A percentile compares a stretch with the other conserved stretches of the same genome.
phyloP scores from a whole-genome alignment of 306 rosid species.

The Cucurbita moschata region DNA sequence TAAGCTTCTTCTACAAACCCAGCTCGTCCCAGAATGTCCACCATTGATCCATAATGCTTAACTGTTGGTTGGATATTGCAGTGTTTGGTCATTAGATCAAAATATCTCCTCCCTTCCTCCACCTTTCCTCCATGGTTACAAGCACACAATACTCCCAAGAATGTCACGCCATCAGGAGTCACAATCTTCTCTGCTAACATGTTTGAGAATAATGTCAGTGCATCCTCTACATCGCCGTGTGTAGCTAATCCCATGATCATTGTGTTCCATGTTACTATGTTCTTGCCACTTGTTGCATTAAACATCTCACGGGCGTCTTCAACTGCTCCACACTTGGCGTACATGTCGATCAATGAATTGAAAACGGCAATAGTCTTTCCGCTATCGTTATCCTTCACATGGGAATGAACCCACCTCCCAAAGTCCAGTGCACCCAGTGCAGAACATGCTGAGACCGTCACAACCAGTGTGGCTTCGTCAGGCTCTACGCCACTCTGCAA shows the following conservation, averaged over 20 bases:
- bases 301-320: slow-evolving; percentile 45
- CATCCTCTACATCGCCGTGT: slow-evolving; percentile 43
- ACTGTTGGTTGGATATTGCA: slow-evolving; percentile 39
- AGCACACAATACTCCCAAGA: slow-evolving; percentile 62
- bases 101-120: slow-evolving; percentile 39
- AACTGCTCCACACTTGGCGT: slow-evolving; percentile 62
- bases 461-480: slow-evolving; percentile 46
- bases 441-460: slow-evolving; percentile 54
- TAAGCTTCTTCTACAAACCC: slow-evolving; percentile 56
- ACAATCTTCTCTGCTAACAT: slow-evolving; percentile 31
- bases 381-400: slow-evolving; percentile 3
- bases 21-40: slow-evolving; percentile 66
- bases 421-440: slow-evolving; percentile 37
- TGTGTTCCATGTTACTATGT: slow-evolving; percentile 58
- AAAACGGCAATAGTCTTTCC: slow-evolving; percentile 15
- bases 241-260: slow-evolving; percentile 61
- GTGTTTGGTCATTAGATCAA: slow-evolving; percentile 31
- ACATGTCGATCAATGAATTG: slow-evolving; percentile 63
- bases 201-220: slow-evolving; percentile 30
- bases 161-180: slow-evolving; percentile 44
- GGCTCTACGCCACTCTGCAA: slow-evolving; percentile 26
- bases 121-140: slow-evolving; percentile 65
- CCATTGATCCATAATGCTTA: slow-evolving; percentile 79
- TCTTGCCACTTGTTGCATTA: slow-evolving; percentile 26
- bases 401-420: slow-evolving; percentile 55